Evolutionary conservation across 805 yeast species (phyloP).

Genomic region (Cyberlindnera euphorbiae): DNA sequence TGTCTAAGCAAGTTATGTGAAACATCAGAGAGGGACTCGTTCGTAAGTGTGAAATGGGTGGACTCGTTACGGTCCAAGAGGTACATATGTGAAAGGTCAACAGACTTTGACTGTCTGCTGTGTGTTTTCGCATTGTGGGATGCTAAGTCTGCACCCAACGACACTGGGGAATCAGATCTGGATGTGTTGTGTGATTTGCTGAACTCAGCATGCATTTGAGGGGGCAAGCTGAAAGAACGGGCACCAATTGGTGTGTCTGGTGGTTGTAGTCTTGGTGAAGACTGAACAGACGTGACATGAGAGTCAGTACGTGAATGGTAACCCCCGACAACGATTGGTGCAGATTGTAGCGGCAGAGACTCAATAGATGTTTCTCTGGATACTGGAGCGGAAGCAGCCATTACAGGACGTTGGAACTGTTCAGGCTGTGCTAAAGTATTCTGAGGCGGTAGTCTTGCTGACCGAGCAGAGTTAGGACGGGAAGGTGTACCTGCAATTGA

Average conservation of each 20-base stretch:
- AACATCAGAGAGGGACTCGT: constrained; percentile 42
- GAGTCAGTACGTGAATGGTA: background rate
- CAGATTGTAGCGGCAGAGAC: too few species aligned
- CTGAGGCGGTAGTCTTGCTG: too few species aligned
- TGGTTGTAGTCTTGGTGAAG: constrained; percentile 11
- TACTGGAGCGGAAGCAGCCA: too few species aligned
- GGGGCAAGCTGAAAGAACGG: constrained; percentile 21
- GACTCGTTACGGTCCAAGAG: constrained; percentile 29
- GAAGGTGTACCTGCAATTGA: too few species aligned
- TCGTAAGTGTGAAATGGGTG: constrained; percentile 34
- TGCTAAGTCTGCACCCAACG: constrained; percentile 1
- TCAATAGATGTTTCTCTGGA: too few species aligned
- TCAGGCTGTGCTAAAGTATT: too few species aligned
- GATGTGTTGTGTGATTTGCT: constrained; percentile 4
- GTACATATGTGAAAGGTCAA: constrained; percentile 39
- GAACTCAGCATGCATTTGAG: constrained; percentile 5
- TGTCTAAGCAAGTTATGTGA: constrained; percentile 48
- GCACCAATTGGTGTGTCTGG: constrained; percentile 22
- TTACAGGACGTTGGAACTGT: too few species aligned
- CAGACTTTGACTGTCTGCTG: constrained; percentile 31
- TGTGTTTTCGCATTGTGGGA: constrained; percentile 5
- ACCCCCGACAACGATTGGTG: too few species aligned
- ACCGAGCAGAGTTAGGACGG: too few species aligned
- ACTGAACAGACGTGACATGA: constrained; percentile 4
- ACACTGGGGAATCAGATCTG: constrained; percentile 17